phyloP scores from a whole-genome alignment of 2,329 filamentous ascomycete genomes.

The Diaporthe nobilis region DNA sequence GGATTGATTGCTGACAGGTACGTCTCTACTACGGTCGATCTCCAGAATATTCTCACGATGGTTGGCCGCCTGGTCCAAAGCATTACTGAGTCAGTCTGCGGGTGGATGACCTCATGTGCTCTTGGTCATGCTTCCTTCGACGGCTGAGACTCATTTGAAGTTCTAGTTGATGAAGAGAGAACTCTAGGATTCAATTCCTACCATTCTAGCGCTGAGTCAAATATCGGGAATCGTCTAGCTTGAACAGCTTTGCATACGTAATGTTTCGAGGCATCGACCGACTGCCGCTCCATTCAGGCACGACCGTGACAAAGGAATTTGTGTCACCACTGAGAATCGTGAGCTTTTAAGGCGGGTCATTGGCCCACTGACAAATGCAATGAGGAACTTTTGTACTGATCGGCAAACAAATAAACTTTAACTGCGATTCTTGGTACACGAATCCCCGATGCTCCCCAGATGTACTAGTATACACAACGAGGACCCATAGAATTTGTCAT shows the following conservation, averaged over 20 bases:
- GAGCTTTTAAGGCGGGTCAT: background rate
- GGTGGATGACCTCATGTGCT: background rate
- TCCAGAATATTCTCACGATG: background rate
- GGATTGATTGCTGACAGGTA: background rate
- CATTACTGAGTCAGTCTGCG: background rate
- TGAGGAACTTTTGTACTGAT: background rate
- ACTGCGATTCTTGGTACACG: background rate
- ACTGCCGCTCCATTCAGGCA: background rate
- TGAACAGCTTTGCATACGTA: background rate
- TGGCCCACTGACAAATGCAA: background rate
- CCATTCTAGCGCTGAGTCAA: background rate
- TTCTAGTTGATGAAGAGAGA: background rate
- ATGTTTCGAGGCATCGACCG: background rate
- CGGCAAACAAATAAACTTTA: background rate
- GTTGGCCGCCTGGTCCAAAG: background rate
- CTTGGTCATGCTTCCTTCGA: background rate
- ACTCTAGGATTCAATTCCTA: background rate
- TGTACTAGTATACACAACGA: background rate
- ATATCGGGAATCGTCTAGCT: background rate
- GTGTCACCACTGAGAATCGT: background rate
- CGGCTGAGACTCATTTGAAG: background rate
- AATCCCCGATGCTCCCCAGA: background rate
- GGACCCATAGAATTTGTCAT: slow-evolving; percentile 1
- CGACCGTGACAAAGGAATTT: background rate
- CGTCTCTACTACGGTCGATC: background rate